Conservation (phyloP, 441 rosid species). For the Biscutella laevigata region DNA sequence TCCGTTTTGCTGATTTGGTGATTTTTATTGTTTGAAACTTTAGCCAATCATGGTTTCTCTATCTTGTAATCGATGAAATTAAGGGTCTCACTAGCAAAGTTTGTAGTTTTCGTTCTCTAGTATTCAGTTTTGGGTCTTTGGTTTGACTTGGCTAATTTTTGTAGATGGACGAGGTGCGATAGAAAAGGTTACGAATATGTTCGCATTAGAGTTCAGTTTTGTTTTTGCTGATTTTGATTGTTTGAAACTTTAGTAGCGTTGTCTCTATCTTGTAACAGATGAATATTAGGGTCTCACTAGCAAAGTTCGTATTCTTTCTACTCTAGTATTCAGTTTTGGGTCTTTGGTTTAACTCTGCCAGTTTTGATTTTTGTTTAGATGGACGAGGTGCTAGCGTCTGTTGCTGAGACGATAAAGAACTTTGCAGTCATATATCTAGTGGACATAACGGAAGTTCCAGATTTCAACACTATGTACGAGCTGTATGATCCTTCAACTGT, state of each 20-base stretch:
- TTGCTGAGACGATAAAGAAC: slow-evolving; percentile 91
- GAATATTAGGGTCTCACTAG: background rate
- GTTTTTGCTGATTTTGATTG: too few species aligned
- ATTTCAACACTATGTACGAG: slow-evolving; percentile 93
- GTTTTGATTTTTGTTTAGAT: slow-evolving; percentile 36
- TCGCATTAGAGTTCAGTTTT: too few species aligned
- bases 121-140: background rate
- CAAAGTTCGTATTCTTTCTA: background rate
- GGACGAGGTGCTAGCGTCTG: slow-evolving; percentile 88
- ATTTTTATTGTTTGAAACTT: background rate
- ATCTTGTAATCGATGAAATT: background rate
- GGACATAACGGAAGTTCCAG: slow-evolving; percentile 86
- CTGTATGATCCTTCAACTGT: slow-evolving; percentile 84
- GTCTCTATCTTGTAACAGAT: background rate
- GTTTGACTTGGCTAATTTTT: background rate
- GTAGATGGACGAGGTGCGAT: slow-evolving; percentile 95
- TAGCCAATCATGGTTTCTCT: background rate
- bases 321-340: background rate
- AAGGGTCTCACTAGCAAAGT: background rate
- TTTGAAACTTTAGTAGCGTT: background rate
- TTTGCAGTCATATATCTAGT: slow-evolving; percentile 92
- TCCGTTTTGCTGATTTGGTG: background rate
- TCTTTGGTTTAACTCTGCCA: background rate
- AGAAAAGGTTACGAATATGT: too few species aligned
- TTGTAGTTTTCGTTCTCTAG: background rate